A percentile compares a stretch with the other conserved stretches of the same genome.
These are phyloP conservation scores for Aureobasidium sp. DNA, from an alignment of 2,329 filamentous ascomycete species.

Conservation along the genomic window DNA sequence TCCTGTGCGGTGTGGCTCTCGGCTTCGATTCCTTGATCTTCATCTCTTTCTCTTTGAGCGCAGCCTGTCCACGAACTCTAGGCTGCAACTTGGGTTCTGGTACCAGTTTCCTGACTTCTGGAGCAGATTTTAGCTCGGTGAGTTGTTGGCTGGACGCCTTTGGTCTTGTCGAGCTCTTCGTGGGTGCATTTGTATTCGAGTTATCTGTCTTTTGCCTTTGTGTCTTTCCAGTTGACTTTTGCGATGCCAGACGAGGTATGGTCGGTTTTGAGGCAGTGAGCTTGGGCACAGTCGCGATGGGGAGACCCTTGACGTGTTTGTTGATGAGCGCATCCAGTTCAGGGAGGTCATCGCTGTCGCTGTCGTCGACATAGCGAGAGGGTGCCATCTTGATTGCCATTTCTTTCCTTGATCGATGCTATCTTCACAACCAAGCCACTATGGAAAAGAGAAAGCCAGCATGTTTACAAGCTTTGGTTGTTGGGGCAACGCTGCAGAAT, in stretches of 20 bases:
- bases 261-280: background rate
- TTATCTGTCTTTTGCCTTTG: background rate
- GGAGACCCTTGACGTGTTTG: slow-evolving; percentile 14
- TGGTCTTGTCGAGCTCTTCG: background rate
- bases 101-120: background rate
- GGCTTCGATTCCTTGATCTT: background rate
- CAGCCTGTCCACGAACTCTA: background rate
- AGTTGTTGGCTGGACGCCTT: background rate
- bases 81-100: background rate
- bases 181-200: background rate
- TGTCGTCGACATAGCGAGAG: background rate
- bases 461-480: slow-evolving; percentile 3
- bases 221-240: background rate
- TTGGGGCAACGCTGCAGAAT: background rate
- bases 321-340: slow-evolving; percentile 20
- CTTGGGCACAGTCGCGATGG: background rate
- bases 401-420: background rate
- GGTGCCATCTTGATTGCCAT: slow-evolving; percentile 4
- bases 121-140: background rate
- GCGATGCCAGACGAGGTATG: background rate
- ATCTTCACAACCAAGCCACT: background rate
- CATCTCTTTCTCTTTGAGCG: background rate
- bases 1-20: slow-evolving; percentile 10
- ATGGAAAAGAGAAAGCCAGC: background rate
- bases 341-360: slow-evolving; percentile 16